Conservation (phyloP, 2,329 filamentous ascomycete genomes). For the Colletotrichum sansevieriae region DNA sequence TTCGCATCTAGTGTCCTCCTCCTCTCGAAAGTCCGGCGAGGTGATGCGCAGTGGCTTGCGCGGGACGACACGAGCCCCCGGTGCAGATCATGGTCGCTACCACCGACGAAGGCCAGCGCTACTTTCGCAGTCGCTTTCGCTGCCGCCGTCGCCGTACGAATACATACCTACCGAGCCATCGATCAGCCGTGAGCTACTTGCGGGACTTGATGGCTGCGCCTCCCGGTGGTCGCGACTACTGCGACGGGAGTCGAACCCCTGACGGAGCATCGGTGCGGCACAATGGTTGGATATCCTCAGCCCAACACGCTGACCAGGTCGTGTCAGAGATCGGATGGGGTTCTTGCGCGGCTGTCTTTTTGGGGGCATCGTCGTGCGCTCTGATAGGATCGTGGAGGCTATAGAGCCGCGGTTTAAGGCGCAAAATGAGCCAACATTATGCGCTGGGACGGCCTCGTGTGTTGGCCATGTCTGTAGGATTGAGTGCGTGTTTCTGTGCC, state of each 20-base stretch:
- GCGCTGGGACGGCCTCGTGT: conserved; percentile 7
- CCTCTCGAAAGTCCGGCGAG: neutral
- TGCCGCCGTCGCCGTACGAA: conserved; percentile 9
- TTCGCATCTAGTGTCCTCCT: neutral
- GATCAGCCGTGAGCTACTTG: neutral
- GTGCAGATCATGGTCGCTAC: conserved; percentile 34
- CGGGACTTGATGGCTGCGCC: conserved; percentile 24
- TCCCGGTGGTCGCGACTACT: conserved; percentile 16
- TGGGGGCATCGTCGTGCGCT: neutral
- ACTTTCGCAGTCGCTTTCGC: conserved; percentile 16
- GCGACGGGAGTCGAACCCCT: conserved; percentile 23
- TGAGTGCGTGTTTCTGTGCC: neutral
- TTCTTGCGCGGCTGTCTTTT: conserved; percentile 22
- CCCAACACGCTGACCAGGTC: conserved; percentile 17
- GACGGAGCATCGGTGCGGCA: neutral
- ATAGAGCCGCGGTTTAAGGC: conserved; percentile 3
- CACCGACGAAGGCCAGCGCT: neutral
- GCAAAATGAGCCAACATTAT: conserved; percentile 26
- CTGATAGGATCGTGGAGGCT: conserved; percentile 11
- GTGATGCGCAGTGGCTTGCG: conserved; percentile 28
- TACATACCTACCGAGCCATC: neutral
- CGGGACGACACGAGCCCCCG: conserved; percentile 23
- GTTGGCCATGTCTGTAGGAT: neutral
- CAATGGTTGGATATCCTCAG: conserved; percentile 6
- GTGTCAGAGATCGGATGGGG: conserved; percentile 16